A percentile compares a stretch with the other conserved stretches of the same genome.
phyloP scores from a whole-genome alignment of 805 yeast genomes.

The Pichia scutulata region DNA sequence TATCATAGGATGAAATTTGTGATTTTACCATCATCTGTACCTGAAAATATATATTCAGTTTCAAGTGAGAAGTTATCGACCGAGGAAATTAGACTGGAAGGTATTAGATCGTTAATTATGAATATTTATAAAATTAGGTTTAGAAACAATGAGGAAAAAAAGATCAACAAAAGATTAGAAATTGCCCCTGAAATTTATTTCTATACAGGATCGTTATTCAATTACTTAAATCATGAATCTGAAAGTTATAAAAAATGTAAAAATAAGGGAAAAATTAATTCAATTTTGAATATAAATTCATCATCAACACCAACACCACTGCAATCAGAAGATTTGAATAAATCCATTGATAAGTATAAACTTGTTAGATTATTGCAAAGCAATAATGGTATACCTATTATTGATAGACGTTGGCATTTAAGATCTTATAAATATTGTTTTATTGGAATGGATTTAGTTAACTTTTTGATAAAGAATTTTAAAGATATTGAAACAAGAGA shows the following conservation, averaged over 20 bases:
- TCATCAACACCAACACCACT: not conserved
- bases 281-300: not conserved
- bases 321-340: constrained; percentile 35
- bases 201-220: constrained; percentile 78
- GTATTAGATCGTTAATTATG: constrained; percentile 61
- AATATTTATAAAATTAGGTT: constrained; percentile 53
- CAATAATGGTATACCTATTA: constrained; percentile 53
- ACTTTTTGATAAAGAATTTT: constrained; percentile 75
- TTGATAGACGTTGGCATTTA: constrained; percentile 89
- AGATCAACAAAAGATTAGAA: constrained; percentile 34
- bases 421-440: constrained; percentile 69
- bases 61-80: constrained; percentile 56
- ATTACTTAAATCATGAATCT: constrained; percentile 40
- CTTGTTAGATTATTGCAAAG: constrained; percentile 64
- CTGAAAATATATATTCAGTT: constrained; percentile 39
- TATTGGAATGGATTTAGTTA: constrained; percentile 76
- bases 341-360: constrained; percentile 40
- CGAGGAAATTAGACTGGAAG: constrained; percentile 92
- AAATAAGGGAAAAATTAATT: not conserved
- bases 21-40: constrained; percentile 68
- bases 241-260: constrained; percentile 7
- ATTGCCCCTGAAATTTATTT: constrained; percentile 69
- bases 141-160: constrained; percentile 35
- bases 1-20: constrained; percentile 75
- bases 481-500: constrained; percentile 76